Conservation (phyloP, 306 rosid genomes). For the Alnus rubra region DNA sequence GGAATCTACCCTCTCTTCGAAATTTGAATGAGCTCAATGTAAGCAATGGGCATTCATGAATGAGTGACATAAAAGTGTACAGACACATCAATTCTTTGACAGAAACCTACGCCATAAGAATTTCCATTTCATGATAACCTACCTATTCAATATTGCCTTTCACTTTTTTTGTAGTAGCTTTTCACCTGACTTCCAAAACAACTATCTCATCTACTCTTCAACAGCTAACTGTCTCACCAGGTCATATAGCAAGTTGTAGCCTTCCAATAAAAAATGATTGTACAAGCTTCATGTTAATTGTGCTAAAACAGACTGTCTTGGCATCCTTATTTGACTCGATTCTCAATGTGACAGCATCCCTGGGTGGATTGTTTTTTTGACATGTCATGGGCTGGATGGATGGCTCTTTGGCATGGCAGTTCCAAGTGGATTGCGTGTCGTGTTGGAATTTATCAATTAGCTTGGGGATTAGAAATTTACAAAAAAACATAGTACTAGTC, state of each 20-base stretch:
- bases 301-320: slow-evolving; percentile 23
- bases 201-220: slow-evolving; percentile 70
- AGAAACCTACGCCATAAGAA: slow-evolving; percentile 8
- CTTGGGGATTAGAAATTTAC: slow-evolving; percentile 34
- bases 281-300: slow-evolving; percentile 13
- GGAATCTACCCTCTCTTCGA: slow-evolving; percentile 13
- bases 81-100: slow-evolving; percentile 10
- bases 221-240: slow-evolving; percentile 57
- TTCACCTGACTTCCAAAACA: slow-evolving; percentile 41
- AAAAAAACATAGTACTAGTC: slow-evolving; percentile 29
- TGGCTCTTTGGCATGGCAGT: slow-evolving; percentile 15
- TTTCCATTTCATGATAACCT: slow-evolving; percentile 19
- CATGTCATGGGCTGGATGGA: slow-evolving; percentile 23
- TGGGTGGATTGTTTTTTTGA: slow-evolving; percentile 26
- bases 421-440: slow-evolving; percentile 45
- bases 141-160: slow-evolving; percentile 23
- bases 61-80: slow-evolving; percentile 21
- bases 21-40: slow-evolving; percentile 23
- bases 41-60: slow-evolving; percentile 22
- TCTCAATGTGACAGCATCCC: slow-evolving; percentile 5
- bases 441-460: slow-evolving; percentile 37
- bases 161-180: slow-evolving; percentile 31
- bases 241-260: slow-evolving; percentile 31
- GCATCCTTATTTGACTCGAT: slow-evolving; percentile 38
- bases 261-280: slow-evolving; percentile 9